Conservation (phyloP, 2,329 filamentous ascomycete genomes). For the Aspergillus floridensis region DNA sequence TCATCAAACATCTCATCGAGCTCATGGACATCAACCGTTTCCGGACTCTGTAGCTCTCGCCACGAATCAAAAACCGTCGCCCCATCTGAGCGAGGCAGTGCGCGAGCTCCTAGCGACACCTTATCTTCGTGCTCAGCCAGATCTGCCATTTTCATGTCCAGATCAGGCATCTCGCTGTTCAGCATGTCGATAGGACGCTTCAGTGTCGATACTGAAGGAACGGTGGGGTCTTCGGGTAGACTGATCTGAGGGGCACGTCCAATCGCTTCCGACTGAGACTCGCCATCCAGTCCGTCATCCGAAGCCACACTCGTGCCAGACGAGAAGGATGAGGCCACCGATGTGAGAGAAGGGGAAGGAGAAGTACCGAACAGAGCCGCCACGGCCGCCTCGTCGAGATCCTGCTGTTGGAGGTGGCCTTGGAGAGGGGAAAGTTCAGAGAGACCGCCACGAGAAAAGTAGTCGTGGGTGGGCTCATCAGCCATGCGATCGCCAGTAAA, state of each 20-base stretch:
- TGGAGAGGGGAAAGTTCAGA: slow-evolving; percentile 21
- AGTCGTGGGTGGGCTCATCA: slow-evolving; percentile 34
- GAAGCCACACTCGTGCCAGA: slow-evolving; percentile 40
- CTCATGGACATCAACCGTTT: slow-evolving; percentile 89
- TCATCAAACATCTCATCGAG: slow-evolving; percentile 81
- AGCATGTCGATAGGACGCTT: slow-evolving; percentile 43
- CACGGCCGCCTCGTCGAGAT: slow-evolving; percentile 35
- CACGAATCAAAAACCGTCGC: slow-evolving; percentile 53
- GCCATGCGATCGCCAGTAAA: slow-evolving; percentile 29
- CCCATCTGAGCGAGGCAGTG: slow-evolving; percentile 30
- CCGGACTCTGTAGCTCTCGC: slow-evolving; percentile 67
- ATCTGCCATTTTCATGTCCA: slow-evolving; percentile 38
- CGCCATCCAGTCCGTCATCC: slow-evolving; percentile 30
- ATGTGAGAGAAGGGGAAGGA: slow-evolving; percentile 43
- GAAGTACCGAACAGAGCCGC: slow-evolving; percentile 41
- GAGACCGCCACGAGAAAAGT: slow-evolving; percentile 32
- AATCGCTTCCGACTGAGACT: slow-evolving; percentile 21
- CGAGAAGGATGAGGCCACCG: slow-evolving; percentile 42
- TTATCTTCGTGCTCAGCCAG: slow-evolving; percentile 41
- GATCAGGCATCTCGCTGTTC: slow-evolving; percentile 36
- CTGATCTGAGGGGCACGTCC: slow-evolving; percentile 30
- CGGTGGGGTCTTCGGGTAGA: slow-evolving; percentile 29
- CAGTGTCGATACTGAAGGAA: slow-evolving; percentile 31
- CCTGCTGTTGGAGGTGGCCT: slow-evolving; percentile 23
- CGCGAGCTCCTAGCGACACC: slow-evolving; percentile 39